These are phyloP conservation scores for Aureobasidium melanogenum DNA, from an alignment of 2,329 filamentous ascomycete species.

Conservation along the genomic window DNA sequence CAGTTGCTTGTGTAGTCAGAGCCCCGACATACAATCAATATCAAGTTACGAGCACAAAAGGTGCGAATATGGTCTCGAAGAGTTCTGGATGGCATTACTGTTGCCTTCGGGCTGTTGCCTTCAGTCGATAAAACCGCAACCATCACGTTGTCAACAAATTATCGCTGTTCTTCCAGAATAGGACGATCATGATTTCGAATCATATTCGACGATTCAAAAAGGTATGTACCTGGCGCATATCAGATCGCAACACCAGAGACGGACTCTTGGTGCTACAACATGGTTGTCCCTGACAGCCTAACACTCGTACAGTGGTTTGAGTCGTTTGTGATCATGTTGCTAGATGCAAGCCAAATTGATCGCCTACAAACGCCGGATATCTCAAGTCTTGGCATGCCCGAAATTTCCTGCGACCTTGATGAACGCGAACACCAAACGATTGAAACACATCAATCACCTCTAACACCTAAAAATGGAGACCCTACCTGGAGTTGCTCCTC, in stretches of 20 bases:
- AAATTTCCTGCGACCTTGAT: slow-evolving; percentile 10
- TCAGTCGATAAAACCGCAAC: neutral
- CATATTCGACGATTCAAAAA: too few species aligned
- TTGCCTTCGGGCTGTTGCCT: neutral
- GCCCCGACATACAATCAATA: too few species aligned
- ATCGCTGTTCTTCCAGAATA: neutral
- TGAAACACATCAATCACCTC: neutral
- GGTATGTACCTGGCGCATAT: too few species aligned
- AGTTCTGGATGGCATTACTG: neutral
- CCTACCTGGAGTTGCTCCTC: slow-evolving; percentile 9
- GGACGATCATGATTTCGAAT: neutral
- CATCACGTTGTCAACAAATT: neutral
- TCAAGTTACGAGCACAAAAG: too few species aligned
- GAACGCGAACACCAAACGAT: neutral
- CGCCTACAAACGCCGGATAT: neutral
- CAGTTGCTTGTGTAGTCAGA: too few species aligned
- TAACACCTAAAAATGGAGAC: slow-evolving; percentile 7
- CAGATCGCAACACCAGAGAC: too few species aligned
- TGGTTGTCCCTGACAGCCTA: too few species aligned
- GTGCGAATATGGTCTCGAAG: neutral
- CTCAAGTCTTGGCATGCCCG: neutral
- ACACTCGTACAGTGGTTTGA: too few species aligned
- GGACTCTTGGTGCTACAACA: too few species aligned
- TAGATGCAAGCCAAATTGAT: neutral
- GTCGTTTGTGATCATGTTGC: too few species aligned